These are phyloP conservation scores for Lolium perenne DNA, from an alignment of 176 grass and related monocot species.

Conservation along the genomic window DNA sequence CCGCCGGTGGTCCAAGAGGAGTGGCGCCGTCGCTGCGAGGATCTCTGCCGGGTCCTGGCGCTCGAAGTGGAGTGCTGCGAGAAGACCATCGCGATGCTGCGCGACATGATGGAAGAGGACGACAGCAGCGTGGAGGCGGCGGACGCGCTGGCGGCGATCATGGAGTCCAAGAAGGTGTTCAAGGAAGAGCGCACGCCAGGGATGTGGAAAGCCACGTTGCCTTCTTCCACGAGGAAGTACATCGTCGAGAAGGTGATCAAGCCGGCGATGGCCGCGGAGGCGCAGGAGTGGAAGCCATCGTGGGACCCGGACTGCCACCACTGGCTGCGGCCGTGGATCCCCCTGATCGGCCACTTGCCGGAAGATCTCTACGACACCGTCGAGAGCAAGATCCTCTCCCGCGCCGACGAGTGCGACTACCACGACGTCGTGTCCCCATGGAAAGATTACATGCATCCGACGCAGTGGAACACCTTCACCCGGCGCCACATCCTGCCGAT, in stretches of 20 bases:
- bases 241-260: neutral
- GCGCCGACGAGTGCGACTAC: neutral
- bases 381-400: neutral
- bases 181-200: neutral
- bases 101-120: neutral
- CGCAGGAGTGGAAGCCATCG: neutral
- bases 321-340: neutral
- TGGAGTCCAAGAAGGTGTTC: neutral
- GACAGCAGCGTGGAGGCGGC: neutral
- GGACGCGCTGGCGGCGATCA: neutral
- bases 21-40: neutral
- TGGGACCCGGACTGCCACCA: neutral
- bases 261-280: neutral
- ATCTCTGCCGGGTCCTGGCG: neutral
- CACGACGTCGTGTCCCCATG: neutral
- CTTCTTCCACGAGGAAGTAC: neutral
- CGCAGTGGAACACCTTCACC: neutral
- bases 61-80: neutral
- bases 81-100: neutral
- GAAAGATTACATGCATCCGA: neutral
- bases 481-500: conserved; percentile 42
- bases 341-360: neutral
- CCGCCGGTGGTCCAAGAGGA: neutral
- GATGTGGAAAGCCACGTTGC: neutral
- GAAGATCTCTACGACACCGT: neutral